Percentiles rank a stretch among this genome's conserved stretches.
Evolutionary conservation across 179 eudicot species (phyloP).

Genomic region (Monotropa hypopitys): DNA sequence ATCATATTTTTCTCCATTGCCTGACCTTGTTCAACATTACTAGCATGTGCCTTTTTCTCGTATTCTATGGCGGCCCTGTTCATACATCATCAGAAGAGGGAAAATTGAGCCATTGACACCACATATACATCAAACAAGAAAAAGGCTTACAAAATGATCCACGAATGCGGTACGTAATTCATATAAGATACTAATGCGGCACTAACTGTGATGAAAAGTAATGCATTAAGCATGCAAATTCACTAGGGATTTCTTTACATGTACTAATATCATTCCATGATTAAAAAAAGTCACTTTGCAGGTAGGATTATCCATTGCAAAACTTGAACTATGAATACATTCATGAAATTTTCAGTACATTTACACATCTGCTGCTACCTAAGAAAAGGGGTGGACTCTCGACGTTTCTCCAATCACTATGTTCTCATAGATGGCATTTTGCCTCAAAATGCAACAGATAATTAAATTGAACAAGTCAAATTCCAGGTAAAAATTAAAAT

Average conservation of each 20-base stretch:
- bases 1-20: slow-evolving; percentile 54
- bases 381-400: neutral
- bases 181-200: neutral
- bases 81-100: neutral
- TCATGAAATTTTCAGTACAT: neutral
- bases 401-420: neutral
- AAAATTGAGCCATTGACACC: neutral
- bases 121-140: neutral
- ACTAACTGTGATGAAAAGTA: neutral
- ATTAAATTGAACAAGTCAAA: neutral
- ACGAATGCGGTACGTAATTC: neutral
- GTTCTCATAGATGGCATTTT: neutral
- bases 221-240: neutral
- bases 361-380: neutral
- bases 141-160: neutral
- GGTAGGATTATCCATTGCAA: neutral
- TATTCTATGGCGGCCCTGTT: slow-evolving; percentile 71
- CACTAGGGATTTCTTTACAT: neutral
- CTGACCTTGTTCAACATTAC: slow-evolving; percentile 36
- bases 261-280: neutral
- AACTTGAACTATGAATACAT: neutral
- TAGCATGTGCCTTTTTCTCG: slow-evolving; percentile 49
- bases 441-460: neutral
- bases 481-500: neutral
- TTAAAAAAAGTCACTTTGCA: neutral